Evolutionary conservation across 148 eudicot species (phyloP), one percentile per base, ranked within the genome.

Genomic region (Rhododendron mucronatum): DNA sequence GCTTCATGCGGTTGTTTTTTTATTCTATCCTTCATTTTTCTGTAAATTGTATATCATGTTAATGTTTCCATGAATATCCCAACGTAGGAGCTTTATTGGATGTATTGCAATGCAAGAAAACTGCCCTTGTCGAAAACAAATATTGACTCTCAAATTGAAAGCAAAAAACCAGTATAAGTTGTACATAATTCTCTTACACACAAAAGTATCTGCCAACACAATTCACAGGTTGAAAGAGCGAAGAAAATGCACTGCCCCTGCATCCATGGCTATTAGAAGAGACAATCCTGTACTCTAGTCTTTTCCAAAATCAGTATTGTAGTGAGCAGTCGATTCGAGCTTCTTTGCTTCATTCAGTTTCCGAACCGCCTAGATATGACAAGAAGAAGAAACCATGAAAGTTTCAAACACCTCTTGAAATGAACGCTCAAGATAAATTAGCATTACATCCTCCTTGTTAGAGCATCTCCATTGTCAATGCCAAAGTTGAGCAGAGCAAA

Each of bases 341-440:
- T 95, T 97, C 95, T 95, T 97, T 37, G 99, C 98, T 87, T 95
- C 98, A 55, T 90, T 93, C 81, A 97, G 86, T 90, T 95, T 97
- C 83, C 99, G 88, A 4, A 95, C 99, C 80, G 99, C 99, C 99
- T 96, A 88, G 28, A 69, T 78, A 30, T 45, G 80, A 51, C 78
- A 86, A 21, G 20, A 51, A 35, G 77, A 26, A 10, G 30, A 75
- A 35, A 75, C 20, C 10, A 75, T 0, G 7, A 39, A 18, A 12
- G 10, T 7, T 10, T 78, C 28, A 71, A 71, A 71, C 37, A 71
- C 39, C 76, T 33, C 39, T 13, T 14, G 14, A 10, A 21, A 59
- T 59, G 7, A 59, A 59, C 11, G 21, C 10, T 20, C 65, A 35
- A 44, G 37, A 6, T 2, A 7, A 33, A n/a, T n/a, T 65, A 65